phyloP scores from a whole-genome alignment of 805 yeast species.

The Wickerhamomyces mucosus region DNA sequence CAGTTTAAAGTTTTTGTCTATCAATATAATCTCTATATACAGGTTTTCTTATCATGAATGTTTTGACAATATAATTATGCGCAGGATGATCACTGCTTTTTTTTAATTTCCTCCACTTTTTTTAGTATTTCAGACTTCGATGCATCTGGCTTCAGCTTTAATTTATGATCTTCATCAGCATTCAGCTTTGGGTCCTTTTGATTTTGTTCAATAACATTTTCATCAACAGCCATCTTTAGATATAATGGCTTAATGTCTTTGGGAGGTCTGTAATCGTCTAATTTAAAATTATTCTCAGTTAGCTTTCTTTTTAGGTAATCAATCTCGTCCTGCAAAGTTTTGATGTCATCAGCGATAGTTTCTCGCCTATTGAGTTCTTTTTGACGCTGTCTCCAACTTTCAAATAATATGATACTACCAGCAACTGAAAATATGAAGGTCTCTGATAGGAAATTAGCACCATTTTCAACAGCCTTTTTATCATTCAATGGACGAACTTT shows the following conservation, averaged over 20 bases:
- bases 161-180: too few relatives aligned
- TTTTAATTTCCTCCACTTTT: too few relatives aligned
- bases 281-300: constrained; percentile 27
- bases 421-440: constrained; percentile 73
- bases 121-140: too few relatives aligned
- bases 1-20: too few relatives aligned
- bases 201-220: constrained; percentile 9
- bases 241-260: constrained; percentile 35
- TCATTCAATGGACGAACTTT: constrained; percentile 74
- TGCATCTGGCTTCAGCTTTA: too few relatives aligned
- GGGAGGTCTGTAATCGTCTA: constrained; percentile 43
- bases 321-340: constrained; percentile 61
- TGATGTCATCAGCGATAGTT: constrained; percentile 62
- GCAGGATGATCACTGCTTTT: too few relatives aligned
- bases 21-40: too few relatives aligned
- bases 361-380: constrained; percentile 57
- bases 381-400: constrained; percentile 55
- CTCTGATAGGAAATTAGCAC: constrained; percentile 74
- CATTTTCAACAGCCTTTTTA: constrained; percentile 70
- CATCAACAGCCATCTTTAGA: constrained; percentile 26
- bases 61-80: too few relatives aligned
- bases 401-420: constrained; percentile 64
- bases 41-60: too few relatives aligned
- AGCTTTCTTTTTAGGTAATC: constrained; percentile 43
- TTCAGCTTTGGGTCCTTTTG: too few relatives aligned